Base-by-base conservation (phyloP, 495 filamentous ascomycete genomes). In the Amorphotheca resinae region DNA sequence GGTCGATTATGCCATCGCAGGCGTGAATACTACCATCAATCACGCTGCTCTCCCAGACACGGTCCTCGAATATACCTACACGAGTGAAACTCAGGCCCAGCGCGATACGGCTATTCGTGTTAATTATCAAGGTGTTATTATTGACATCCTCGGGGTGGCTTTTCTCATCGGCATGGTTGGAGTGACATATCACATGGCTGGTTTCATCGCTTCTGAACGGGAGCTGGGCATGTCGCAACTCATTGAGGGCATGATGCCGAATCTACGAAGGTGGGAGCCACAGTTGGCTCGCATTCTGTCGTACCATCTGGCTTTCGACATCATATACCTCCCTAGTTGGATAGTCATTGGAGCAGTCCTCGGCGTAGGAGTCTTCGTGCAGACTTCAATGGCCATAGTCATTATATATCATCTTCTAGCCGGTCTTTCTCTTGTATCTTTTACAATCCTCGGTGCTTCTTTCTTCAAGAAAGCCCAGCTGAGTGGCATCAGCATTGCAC, bases 241-340 rank as follows among this genome's bases (percentile, higher is more conserved):
- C 32, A 66, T 88, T 33, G 84, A 91, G 59, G 78, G 82, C 28
- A 88, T 85, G 77, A 85, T 87, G 72, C 74, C 78, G 16, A 81
- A 79, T 47, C 58, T 59, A 18, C 62, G 64, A 18, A 62, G 65
- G 11, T 85, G 80, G 80, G 57, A 80, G 51, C 74, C 75, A 11
- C 83, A 88, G 63, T 64, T 70, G 21, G 74, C 77, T 14, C 68
- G 84, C 2, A 58, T 88, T 8, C 41, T 79, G 17, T 73, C 79
- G 0, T 77, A 83, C 49, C 77, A 83, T 52, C 41, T 84, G 9
- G 69, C 80, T 1, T 84, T 87, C 54, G 70, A 75, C 36, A 45
- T 76, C 6, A 64, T 84, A 8, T 91, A 88, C 53, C 55, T 74
- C 7, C 73, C 77, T 1, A 75, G 74, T 2, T 87, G 82, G 82